Evolutionary conservation across 2,329 filamentous ascomycete genomes (phyloP).

Genomic region (Trichothecium sympodiale): DNA sequence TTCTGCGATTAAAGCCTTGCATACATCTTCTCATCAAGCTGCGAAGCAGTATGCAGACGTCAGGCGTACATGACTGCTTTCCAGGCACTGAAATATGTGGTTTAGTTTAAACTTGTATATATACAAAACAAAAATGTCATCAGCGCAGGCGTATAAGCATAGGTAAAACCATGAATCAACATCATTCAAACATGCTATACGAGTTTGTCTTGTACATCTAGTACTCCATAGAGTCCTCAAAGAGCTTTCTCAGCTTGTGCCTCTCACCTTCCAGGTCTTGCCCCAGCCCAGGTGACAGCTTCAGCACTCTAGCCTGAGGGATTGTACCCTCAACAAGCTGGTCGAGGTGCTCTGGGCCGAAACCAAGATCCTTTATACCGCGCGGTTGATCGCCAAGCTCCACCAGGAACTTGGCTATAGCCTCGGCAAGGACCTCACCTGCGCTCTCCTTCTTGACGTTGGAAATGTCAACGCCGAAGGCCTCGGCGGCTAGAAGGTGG

Average conservation of each 20-base stretch:
- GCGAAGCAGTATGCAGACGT: too few species aligned
- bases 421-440: conserved; percentile 78
- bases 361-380: conserved; percentile 76
- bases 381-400: conserved; percentile 82
- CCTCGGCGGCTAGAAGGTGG: conserved; percentile 79
- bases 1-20: too few species aligned
- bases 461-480: conserved; percentile 79
- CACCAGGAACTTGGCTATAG: conserved; percentile 68
- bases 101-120: too few species aligned
- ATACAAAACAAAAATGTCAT: too few species aligned
- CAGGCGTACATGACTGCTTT: too few species aligned
- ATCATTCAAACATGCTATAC: too few species aligned
- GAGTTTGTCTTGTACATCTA: too few species aligned
- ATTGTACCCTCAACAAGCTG: conserved; percentile 87
- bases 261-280: conserved; percentile 58
- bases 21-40: too few species aligned
- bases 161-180: too few species aligned
- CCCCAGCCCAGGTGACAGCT: conserved; percentile 75
- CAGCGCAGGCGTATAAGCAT: too few species aligned
- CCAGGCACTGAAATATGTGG: too few species aligned
- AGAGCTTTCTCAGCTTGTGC: conserved; percentile 58
- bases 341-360: conserved; percentile 64
- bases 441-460: conserved; percentile 84
- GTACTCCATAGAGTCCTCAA: conserved; percentile 47
- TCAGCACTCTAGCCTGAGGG: conserved; percentile 80